Evolutionary conservation across 805 yeast genomes (phyloP).

Genomic region (Candida schatavii): DNA sequence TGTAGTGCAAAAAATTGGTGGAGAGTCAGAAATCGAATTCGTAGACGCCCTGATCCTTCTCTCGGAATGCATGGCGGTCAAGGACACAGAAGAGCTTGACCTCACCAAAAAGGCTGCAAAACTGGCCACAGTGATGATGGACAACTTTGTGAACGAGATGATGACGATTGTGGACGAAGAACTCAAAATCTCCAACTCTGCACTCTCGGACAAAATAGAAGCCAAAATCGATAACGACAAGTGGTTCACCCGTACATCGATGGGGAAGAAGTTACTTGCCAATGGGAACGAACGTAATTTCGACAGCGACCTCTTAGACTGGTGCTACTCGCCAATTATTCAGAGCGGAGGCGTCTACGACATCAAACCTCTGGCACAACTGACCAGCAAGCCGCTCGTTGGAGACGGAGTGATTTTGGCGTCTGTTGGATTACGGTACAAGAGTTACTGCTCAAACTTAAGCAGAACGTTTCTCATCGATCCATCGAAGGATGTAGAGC

Average conservation of each 20-base stretch:
- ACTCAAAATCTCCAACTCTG: slow-evolving; percentile 64
- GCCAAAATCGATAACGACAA: slow-evolving; percentile 72
- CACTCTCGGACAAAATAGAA: slow-evolving; percentile 73
- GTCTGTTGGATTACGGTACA: slow-evolving; percentile 82
- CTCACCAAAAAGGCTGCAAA: slow-evolving; percentile 68
- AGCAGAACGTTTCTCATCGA: slow-evolving; percentile 88
- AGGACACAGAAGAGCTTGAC: slow-evolving; percentile 76
- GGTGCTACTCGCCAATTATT: slow-evolving; percentile 91
- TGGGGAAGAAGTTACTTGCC: slow-evolving; percentile 52
- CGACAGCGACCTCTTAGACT: slow-evolving; percentile 75
- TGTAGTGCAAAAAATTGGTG: slow-evolving; percentile 10
- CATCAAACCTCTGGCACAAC: slow-evolving; percentile 77
- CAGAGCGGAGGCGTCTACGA: slow-evolving; percentile 88
- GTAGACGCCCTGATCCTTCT: slow-evolving; percentile 53
- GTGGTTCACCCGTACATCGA: slow-evolving; percentile 53
- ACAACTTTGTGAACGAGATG: slow-evolving; percentile 83
- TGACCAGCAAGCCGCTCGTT: slow-evolving; percentile 59
- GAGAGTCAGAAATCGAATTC: slow-evolving; percentile 31
- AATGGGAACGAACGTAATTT: slow-evolving; percentile 44
- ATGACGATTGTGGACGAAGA: slow-evolving; percentile 86
- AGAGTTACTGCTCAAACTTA: slow-evolving; percentile 82
- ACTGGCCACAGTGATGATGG: slow-evolving; percentile 76
- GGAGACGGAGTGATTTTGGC: slow-evolving; percentile 78
- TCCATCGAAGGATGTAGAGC: slow-evolving; percentile 76
- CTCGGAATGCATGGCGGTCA: slow-evolving; percentile 58